A percentile compares a stretch with the other conserved stretches of the same genome.
These are phyloP conservation scores for Sporothrix brunneoviolacea DNA, from an alignment of 2,329 filamentous ascomycete species.

Conservation along the genomic window DNA sequence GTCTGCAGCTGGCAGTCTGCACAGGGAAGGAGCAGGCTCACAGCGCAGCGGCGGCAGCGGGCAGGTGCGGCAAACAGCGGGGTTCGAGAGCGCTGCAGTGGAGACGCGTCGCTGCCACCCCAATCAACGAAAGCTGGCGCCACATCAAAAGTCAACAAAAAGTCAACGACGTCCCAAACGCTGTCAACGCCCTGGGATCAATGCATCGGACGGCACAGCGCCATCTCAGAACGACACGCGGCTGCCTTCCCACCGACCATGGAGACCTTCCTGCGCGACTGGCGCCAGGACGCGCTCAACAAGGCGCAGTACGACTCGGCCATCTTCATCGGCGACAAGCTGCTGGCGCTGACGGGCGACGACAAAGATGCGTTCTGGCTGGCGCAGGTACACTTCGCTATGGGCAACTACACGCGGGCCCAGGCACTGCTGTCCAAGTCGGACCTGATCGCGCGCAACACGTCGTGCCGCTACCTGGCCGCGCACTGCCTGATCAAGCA, in stretches of 20 bases:
- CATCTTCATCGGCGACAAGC: slow-evolving; percentile 95
- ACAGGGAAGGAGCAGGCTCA: too few relatives aligned
- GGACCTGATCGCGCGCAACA: slow-evolving; percentile 72
- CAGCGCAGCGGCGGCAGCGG: too few relatives aligned
- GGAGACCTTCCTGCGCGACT: slow-evolving; percentile 89
- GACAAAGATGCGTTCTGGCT: slow-evolving; percentile 95
- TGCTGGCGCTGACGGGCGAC: slow-evolving; percentile 87
- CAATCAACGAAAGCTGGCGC: background rate
- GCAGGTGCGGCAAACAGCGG: slow-evolving; percentile 9
- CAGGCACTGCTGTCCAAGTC: slow-evolving; percentile 78
- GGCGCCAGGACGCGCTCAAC: slow-evolving; percentile 91
- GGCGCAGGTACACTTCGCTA: slow-evolving; percentile 95
- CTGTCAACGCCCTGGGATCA: too few relatives aligned
- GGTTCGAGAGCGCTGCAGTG: background rate
- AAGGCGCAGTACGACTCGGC: slow-evolving; percentile 95
- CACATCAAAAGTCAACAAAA: slow-evolving; percentile 9
- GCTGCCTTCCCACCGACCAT: slow-evolving; percentile 39
- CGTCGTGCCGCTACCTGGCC: slow-evolving; percentile 85
- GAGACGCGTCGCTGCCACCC: slow-evolving; percentile 6
- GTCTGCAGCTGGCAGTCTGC: too few relatives aligned
- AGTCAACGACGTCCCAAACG: background rate
- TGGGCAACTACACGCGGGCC: slow-evolving; percentile 88
- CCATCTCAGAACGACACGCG: background rate
- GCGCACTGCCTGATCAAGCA: slow-evolving; percentile 94
- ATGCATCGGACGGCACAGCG: background rate